Percentiles rank a stretch among this genome's conserved stretches.
Evolutionary conservation across 23 red algal species (phyloP).

Genomic region (Gracilaria caudata): DNA sequence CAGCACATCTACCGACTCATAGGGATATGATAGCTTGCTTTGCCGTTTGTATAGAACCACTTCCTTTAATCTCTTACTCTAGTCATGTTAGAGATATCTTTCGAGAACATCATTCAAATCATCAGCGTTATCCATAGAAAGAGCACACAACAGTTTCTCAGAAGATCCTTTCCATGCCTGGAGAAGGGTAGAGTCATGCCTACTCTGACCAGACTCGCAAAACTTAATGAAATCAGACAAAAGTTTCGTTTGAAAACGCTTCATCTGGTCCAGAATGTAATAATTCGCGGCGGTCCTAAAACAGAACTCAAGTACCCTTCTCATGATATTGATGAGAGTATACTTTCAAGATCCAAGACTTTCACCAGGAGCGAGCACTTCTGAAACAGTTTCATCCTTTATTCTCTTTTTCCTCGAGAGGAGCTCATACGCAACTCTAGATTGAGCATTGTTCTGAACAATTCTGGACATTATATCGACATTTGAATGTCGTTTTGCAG

Average conservation of each 20-base stretch:
- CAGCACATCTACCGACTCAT: constrained; percentile 33
- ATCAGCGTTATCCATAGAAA: constrained; percentile 51
- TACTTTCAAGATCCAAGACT: not conserved
- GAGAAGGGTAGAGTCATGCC: constrained; percentile 17
- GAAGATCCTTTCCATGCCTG: constrained; percentile 10
- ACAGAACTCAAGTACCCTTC: constrained; percentile 38
- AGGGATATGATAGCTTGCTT: not conserved
- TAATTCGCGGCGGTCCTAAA: constrained; percentile 36
- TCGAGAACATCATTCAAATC: constrained; percentile 42
- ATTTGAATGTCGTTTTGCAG: not conserved
- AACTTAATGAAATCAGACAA: constrained; percentile 62
- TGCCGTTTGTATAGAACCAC: not conserved
- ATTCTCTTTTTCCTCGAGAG: not conserved
- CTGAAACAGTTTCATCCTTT: not conserved
- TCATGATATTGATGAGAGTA: constrained; percentile 35
- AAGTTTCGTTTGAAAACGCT: constrained; percentile 20
- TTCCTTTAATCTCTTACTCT: constrained; percentile 23
- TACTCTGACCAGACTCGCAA: constrained; percentile 30
- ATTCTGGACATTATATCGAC: constrained; percentile 27
- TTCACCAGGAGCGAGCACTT: constrained; percentile 3
- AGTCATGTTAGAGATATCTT: constrained; percentile 50
- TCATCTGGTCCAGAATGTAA: constrained; percentile 50
- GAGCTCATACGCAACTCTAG: constrained; percentile 25
- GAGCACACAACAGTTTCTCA: constrained; percentile 36
- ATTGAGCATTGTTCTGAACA: constrained; percentile 27